A percentile compares a stretch with the other conserved stretches of the same genome.
These are phyloP conservation scores for Hibiscus tridactylites DNA, from an alignment of 345 rosid genomes.

Conservation along the genomic window DNA sequence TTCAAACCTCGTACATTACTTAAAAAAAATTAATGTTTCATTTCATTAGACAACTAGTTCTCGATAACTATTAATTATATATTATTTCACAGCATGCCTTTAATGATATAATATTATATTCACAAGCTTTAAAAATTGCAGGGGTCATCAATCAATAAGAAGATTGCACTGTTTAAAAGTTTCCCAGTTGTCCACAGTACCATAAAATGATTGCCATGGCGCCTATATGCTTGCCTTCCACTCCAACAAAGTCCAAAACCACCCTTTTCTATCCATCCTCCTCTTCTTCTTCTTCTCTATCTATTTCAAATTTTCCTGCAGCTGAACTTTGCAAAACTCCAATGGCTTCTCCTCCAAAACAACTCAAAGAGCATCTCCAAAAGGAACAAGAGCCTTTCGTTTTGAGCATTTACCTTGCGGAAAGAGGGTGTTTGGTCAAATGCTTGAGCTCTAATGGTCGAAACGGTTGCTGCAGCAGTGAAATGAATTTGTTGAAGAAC, in stretches of 20 bases:
- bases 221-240: conserved; percentile 13
- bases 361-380: conserved; percentile 29
- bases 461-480: not conserved
- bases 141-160: conserved; percentile 10
- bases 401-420: conserved; percentile 18
- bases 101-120: not conserved
- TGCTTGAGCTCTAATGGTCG: conserved; percentile 5
- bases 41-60: too few relatives aligned
- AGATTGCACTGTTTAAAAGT: conserved; percentile 4
- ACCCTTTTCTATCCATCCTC: not conserved
- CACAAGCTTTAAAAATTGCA: not conserved
- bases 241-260: conserved; percentile 7
- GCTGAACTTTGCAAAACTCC: not conserved
- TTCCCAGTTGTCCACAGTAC: conserved; percentile 7
- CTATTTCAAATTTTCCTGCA: not conserved
- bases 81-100: too few relatives aligned
- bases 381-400: conserved; percentile 33
- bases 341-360: conserved; percentile 21
- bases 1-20: too few relatives aligned
- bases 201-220: conserved; percentile 9
- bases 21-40: too few relatives aligned
- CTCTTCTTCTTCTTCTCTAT: not conserved
- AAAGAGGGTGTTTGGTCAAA: conserved; percentile 13
- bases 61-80: too few relatives aligned
- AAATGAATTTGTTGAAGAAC: conserved; percentile 1